These are phyloP conservation scores for Globisporangium nunn DNA, from an alignment of 352 stramenopile genomes.

Conservation along the genomic window DNA sequence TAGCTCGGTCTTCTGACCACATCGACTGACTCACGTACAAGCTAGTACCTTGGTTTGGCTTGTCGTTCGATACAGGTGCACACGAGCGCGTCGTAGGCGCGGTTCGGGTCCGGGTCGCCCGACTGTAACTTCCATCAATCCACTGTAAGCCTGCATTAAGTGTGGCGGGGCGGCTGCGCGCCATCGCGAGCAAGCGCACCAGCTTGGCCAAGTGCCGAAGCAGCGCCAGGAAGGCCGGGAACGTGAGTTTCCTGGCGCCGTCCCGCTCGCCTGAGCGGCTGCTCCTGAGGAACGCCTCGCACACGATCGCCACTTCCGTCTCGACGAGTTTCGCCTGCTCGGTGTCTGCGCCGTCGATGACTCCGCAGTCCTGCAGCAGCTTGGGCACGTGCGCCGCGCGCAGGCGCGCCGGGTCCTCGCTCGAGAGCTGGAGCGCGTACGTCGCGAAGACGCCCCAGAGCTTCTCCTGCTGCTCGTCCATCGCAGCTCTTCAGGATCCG, in stretches of 20 bases:
- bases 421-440: slow-evolving; percentile 71
- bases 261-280: slow-evolving; percentile 49
- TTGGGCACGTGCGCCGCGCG: slow-evolving; percentile 59
- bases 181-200: slow-evolving; percentile 15
- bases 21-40: neutral
- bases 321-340: slow-evolving; percentile 60
- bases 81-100: slow-evolving; percentile 57
- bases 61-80: slow-evolving; percentile 65
- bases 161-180: neutral
- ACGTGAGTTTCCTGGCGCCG: slow-evolving; percentile 59
- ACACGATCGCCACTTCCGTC: slow-evolving; percentile 71
- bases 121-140: slow-evolving; percentile 19
- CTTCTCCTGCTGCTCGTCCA: slow-evolving; percentile 40
- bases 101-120: slow-evolving; percentile 37
- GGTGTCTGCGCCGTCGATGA: slow-evolving; percentile 47
- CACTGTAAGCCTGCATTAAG: neutral
- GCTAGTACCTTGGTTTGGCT: slow-evolving; percentile 32
- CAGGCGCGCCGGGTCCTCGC: slow-evolving; percentile 68
- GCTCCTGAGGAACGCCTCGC: slow-evolving; percentile 56
- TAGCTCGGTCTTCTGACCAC: neutral
- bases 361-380: slow-evolving; percentile 68
- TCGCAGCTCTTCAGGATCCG: slow-evolving; percentile 7
- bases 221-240: slow-evolving; percentile 59
- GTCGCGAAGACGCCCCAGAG: slow-evolving; percentile 76
- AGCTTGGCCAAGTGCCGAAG: slow-evolving; percentile 66